Base-by-base conservation (phyloP, 1,139 yeast species). In the Suhomyces choctaworum region DNA sequence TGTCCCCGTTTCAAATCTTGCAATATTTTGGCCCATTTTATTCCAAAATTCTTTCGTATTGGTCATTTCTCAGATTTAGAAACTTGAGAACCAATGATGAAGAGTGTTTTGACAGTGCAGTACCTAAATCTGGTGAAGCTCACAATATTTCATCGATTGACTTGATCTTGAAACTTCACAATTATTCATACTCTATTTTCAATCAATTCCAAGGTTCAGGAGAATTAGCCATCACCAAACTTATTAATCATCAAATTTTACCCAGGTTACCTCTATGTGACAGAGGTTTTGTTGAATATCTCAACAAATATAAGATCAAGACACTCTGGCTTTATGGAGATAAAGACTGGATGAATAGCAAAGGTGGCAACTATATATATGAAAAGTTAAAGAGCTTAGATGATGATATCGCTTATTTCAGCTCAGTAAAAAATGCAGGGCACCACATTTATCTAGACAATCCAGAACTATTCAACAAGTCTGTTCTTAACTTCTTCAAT, bases 131-230 rank as follows among this genome's bases (percentile, higher is more conserved):
- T 8, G 24, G 19, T n/a, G 9, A 12, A 15, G 22, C 34, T 3
- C 14, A 21, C 7, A 13, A n/a, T 3, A 11, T 33, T 12, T 29
- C 29, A 4, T 26, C 46, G 4, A 16, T 28, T 1, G 61, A 51
- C 13, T 50, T 68, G 31, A 56, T 68, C n/a, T 47, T 62, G 27
- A 65, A 65, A 33, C 56, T 70, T 13, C 76, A 70, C 44, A 51
- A 62, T 36, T 70, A 69, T 45, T 67, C 73, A 0, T 70, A 58
- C 39, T 64, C 73, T 1, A 65, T 70, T 2, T 70, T 69, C 48
- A 68, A 69, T 45, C 76, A 70, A 45, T 68, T 50, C 43, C 73
- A 64, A 47, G 67, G 70, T 0, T 64, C 71, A 1, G 76, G 76
- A 1, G 76, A 70, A 42, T 53, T 69, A 40, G 74, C 75, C 20